phyloP scores from a whole-genome alignment of 31 red algal species.

The Asparagopsis taxiformis region DNA sequence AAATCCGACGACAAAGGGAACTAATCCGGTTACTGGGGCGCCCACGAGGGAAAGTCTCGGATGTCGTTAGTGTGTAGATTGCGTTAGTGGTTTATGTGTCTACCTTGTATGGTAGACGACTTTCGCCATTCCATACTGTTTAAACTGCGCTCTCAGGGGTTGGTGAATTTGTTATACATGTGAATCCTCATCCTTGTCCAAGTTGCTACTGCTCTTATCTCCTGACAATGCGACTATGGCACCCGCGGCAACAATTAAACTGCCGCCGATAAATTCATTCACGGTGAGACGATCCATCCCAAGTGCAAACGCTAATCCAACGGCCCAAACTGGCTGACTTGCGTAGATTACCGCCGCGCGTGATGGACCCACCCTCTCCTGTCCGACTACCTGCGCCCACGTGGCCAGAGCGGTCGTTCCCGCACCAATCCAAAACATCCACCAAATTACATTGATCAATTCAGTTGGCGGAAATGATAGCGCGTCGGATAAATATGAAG shows the following conservation, averaged over 20 bases:
- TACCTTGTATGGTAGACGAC: too few species aligned
- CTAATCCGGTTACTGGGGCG: slow-evolving; percentile 80
- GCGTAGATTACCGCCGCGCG: slow-evolving; percentile 63
- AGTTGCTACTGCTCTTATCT: too few species aligned
- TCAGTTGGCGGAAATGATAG: neutral
- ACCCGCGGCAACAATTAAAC: slow-evolving; percentile 23
- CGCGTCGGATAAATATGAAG: neutral
- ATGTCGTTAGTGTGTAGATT: too few species aligned
- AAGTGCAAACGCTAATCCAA: slow-evolving; percentile 9
- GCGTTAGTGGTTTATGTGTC: too few species aligned
- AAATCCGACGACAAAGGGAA: slow-evolving; percentile 74
- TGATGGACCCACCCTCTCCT: slow-evolving; percentile 47
- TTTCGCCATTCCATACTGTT: too few species aligned
- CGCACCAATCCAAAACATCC: slow-evolving; percentile 57
- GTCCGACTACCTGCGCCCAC: slow-evolving; percentile 55
- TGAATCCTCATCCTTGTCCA: too few species aligned
- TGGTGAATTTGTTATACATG: too few species aligned
- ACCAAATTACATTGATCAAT: neutral
- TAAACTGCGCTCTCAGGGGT: too few species aligned
- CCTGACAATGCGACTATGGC: slow-evolving; percentile 13
- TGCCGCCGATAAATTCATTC: slow-evolving; percentile 30
- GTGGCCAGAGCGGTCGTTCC: slow-evolving; percentile 41
- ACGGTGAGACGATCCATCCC: slow-evolving; percentile 9
- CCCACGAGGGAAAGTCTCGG: slow-evolving; percentile 79
- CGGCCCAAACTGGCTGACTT: slow-evolving; percentile 63